These are phyloP conservation scores for Helicostylum pulchrum DNA, from an alignment of 192 early-diverging fungal species.

Conservation along the genomic window DNA sequence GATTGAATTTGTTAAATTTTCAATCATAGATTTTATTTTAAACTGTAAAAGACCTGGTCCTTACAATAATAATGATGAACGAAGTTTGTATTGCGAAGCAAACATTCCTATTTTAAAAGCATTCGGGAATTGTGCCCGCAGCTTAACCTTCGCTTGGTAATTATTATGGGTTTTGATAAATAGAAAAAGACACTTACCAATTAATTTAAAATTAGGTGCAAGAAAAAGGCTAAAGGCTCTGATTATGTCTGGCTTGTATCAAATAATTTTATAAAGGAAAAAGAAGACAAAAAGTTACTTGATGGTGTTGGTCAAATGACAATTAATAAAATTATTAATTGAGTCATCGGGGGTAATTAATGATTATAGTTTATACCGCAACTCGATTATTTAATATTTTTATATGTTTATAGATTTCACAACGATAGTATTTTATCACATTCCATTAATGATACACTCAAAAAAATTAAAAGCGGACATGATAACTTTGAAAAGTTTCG, in stretches of 20 bases:
- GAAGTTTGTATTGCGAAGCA: constrained; percentile 13
- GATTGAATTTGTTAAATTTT: constrained; percentile 6
- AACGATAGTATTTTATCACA: neutral
- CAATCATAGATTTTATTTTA: constrained; percentile 7
- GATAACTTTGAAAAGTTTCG: constrained; percentile 15
- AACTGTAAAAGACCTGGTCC: too few species aligned
- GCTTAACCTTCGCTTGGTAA: constrained; percentile 1
- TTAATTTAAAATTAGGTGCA: constrained; percentile 4
- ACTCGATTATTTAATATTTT: neutral
- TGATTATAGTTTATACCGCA: neutral
- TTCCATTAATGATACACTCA: constrained; percentile 1
- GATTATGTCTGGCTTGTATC: constrained; percentile 5
- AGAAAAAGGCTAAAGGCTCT: constrained; percentile 1
- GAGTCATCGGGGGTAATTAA: constrained; percentile 1
- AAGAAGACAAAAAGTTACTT: neutral
- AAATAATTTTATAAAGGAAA: neutral
- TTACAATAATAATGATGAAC: constrained; percentile 12
- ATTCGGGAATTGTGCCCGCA: neutral
- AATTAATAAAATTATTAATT: neutral
- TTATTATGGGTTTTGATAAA: neutral
- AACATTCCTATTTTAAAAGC: constrained; percentile 5
- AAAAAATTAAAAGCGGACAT: constrained; percentile 8
- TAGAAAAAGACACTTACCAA: too few species aligned
- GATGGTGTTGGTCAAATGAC: neutral
- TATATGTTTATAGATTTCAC: neutral